These are phyloP conservation scores for Phytophthora pistaciae DNA, from an alignment of 352 stramenopile genomes.

Conservation along the genomic window DNA sequence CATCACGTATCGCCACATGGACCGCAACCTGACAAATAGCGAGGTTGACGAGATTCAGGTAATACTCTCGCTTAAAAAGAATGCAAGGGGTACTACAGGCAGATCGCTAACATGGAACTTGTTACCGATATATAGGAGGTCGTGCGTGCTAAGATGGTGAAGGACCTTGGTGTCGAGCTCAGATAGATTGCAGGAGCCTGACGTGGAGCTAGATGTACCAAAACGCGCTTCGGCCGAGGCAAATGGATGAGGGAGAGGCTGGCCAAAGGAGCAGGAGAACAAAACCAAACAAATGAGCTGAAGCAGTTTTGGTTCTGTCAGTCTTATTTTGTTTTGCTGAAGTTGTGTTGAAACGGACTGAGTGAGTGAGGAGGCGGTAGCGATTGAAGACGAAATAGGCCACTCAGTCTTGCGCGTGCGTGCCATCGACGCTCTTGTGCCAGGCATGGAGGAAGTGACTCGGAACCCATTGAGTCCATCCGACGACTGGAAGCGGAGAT, in stretches of 20 bases:
- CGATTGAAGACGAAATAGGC: conserved; percentile 27
- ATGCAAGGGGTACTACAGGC: background rate
- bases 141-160: conserved; percentile 82
- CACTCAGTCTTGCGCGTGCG: background rate
- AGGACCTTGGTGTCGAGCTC: conserved; percentile 91
- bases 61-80: background rate
- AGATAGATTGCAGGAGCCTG: conserved; percentile 66
- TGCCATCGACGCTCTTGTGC: too few species aligned
- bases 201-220: conserved; percentile 11
- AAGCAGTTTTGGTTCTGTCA: conserved; percentile 20
- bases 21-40: conserved; percentile 98
- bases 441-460: conserved; percentile 25
- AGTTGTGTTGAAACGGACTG: conserved; percentile 34
- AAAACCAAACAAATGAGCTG: background rate
- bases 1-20: conserved; percentile 99
- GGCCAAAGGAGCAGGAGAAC: background rate
- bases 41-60: conserved; percentile 98
- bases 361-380: conserved; percentile 33
- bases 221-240: background rate
- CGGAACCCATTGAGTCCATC: conserved; percentile 9
- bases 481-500: conserved; percentile 75
- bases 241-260: background rate
- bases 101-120: background rate
- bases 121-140: conserved; percentile 42
- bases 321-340: conserved; percentile 18